A percentile compares a stretch with the other conserved stretches of the same genome.
Conservation (phyloP, 2,329 filamentous ascomycete genomes). For the Allantophomopsis cytisporea region DNA sequence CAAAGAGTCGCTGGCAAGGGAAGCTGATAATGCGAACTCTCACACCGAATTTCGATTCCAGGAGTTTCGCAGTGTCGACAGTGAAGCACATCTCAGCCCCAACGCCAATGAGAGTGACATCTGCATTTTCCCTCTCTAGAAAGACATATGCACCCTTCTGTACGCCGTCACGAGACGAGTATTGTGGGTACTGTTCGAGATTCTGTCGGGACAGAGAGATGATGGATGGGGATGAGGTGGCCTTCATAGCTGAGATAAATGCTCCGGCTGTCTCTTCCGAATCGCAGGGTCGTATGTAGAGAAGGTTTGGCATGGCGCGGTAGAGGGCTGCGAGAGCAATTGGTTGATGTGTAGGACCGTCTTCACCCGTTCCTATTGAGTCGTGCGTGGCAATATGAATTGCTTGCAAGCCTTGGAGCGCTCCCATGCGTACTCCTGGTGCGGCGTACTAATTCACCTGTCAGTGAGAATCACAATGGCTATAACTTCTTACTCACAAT, state of each 20-base stretch:
- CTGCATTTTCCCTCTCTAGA: conserved; percentile 26
- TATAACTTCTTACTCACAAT: conserved; percentile 10
- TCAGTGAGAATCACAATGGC: background rate
- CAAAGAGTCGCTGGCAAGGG: conserved; percentile 29
- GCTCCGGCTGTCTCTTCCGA: conserved; percentile 43
- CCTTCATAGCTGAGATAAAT: conserved; percentile 32
- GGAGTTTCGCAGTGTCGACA: conserved; percentile 23
- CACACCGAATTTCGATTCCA: conserved; percentile 22
- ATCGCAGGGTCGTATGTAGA: conserved; percentile 46
- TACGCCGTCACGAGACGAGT: conserved; percentile 25
- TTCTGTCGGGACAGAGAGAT: conserved; percentile 33
- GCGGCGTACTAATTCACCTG: conserved; percentile 29
- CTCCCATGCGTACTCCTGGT: conserved; percentile 45
- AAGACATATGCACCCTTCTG: conserved; percentile 31
- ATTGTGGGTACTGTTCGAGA: conserved; percentile 23
- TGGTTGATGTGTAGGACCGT: conserved; percentile 50
- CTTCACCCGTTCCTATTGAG: conserved; percentile 42
- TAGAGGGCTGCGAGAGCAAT: conserved; percentile 42
- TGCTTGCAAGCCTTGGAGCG: conserved; percentile 35
- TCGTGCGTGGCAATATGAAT: conserved; percentile 51
- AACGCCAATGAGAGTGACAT: conserved; percentile 28
- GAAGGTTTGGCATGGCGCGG: conserved; percentile 47
- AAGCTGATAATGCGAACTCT: conserved; percentile 27
- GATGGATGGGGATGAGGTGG: conserved; percentile 27
- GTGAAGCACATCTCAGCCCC: conserved; percentile 26